phyloP scores from a whole-genome alignment of 2,329 filamentous ascomycete genomes.

The Alternaria panax region DNA sequence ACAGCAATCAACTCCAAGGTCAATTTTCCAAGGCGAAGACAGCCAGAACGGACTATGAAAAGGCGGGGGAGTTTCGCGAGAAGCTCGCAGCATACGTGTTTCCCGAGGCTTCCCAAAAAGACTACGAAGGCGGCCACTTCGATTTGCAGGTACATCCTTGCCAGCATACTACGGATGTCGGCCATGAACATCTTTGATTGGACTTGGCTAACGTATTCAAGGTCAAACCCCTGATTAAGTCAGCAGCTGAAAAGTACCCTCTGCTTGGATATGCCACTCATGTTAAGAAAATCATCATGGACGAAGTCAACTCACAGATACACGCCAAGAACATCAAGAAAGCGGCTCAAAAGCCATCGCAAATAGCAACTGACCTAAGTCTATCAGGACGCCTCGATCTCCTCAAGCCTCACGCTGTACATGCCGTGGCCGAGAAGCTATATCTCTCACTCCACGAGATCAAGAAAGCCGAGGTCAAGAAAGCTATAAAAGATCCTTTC shows the following conservation, averaged over 20 bases:
- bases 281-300: constrained; percentile 1
- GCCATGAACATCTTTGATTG: background rate
- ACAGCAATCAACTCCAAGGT: constrained; percentile 15
- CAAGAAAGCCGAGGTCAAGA: constrained; percentile 15
- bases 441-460: constrained; percentile 13
- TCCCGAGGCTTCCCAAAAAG: background rate
- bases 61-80: constrained; percentile 2
- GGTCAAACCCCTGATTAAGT: background rate
- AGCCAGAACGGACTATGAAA: background rate
- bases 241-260: constrained; percentile 2
- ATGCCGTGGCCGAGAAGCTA: constrained; percentile 8
- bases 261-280: background rate
- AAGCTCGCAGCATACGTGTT: background rate
- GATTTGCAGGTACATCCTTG: constrained; percentile 8
- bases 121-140: constrained; percentile 2
- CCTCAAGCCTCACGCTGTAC: constrained; percentile 20
- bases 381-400: constrained; percentile 8
- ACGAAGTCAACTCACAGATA: constrained; percentile 6
- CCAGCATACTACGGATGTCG: background rate
- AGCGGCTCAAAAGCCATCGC: background rate
- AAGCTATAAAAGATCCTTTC: background rate
- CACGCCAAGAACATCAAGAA: constrained; percentile 8
- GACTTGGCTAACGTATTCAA: background rate
- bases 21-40: constrained; percentile 12
- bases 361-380: background rate